phyloP scores from a whole-genome alignment of 2,329 filamentous ascomycete species.

The Clarireedia paspali region DNA sequence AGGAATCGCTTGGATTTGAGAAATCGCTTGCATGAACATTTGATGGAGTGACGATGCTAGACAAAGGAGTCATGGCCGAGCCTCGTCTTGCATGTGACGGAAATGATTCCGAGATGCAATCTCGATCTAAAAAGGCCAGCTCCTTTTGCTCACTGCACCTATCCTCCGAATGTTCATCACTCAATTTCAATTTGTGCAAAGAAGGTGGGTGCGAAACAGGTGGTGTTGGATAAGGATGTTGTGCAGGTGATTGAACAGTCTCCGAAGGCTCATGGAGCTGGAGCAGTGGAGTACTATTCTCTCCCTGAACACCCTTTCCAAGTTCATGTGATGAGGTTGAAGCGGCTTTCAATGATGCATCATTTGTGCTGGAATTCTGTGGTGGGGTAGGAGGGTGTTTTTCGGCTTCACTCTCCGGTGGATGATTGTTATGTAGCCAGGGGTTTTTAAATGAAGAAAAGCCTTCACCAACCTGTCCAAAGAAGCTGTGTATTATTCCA shows the following conservation, averaged over 20 bases:
- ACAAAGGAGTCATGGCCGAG: slow-evolving; percentile 50
- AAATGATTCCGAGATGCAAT: slow-evolving; percentile 38
- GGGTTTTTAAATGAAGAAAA: slow-evolving; percentile 42
- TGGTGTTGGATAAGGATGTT: slow-evolving; percentile 48
- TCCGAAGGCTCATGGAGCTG: slow-evolving; percentile 19
- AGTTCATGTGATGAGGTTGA: slow-evolving; percentile 22
- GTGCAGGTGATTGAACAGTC: slow-evolving; percentile 18
- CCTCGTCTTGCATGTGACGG: slow-evolving; percentile 36
- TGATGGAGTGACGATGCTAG: slow-evolving; percentile 55
- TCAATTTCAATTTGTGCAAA: slow-evolving; percentile 36
- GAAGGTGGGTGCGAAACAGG: slow-evolving; percentile 43
- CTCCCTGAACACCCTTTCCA: slow-evolving; percentile 18
- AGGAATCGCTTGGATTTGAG: slow-evolving; percentile 55
- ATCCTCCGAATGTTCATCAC: slow-evolving; percentile 33
- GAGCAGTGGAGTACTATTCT: slow-evolving; percentile 19
- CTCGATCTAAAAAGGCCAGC: slow-evolving; percentile 31
- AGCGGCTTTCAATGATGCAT: slow-evolving; percentile 20
- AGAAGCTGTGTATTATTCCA: slow-evolving; percentile 91
- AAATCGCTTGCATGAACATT: slow-evolving; percentile 60
- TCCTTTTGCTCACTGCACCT: slow-evolving; percentile 30
- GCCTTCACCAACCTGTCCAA: slow-evolving; percentile 97
- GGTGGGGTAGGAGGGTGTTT: slow-evolving; percentile 15
- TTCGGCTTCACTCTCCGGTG: slow-evolving; percentile 18
- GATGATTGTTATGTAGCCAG: slow-evolving; percentile 26
- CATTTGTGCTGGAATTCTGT: slow-evolving; percentile 17